Evolutionary conservation across 2,329 filamentous ascomycete species (phyloP), one percentile per base, ranked within the genome.

Genomic region (Penicillium sp.): DNA sequence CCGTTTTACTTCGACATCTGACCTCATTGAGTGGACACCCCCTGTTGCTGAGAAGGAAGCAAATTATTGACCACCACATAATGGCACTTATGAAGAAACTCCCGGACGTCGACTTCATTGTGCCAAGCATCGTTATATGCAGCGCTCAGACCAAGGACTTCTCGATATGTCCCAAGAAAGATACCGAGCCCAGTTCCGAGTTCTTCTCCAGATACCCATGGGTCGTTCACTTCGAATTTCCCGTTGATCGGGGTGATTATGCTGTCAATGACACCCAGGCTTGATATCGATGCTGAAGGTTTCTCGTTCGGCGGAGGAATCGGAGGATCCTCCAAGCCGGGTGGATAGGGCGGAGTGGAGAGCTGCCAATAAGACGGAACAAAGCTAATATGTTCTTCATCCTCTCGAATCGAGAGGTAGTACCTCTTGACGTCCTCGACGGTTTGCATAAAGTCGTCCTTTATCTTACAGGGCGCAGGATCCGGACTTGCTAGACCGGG

Each of bases 171-270:
- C 0, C 72, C 75, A 16, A 79, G 54, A 36, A 76, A 79, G n/a
- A 79, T n/a, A 0, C 64, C 65, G 7, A 66, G 39, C n/a, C 61
- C 63, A 63, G 72, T 78, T 0, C 75, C 67, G 2, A 79, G 61
- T 51, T 79, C 77, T 50, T 79, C 77, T 0, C 76, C 77, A 0
- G 75, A 77, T 0, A 78, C 76, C 76, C 77, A 79, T 0, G 76
- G 75, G 11, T 73, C 58, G 2, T 66, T 45, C 0, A 73, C 54
- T 10, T 67, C 61, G 1, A 78, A 63, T 0, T 38, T 22, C 0
- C 70, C 72, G 2, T 59, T 58, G 3, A 53, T 57, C 0, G 65
- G 64, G 0, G 50, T 29, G 1, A 79, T 65, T 0, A 76, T 64
- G 8, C 57, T 51, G 21, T 79, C 76, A 2, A 77, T 54, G 8